A percentile compares a stretch with the other conserved stretches of the same genome.
Conservation (phyloP, 768 basidiomycete species). For the Epithele typhae region DNA sequence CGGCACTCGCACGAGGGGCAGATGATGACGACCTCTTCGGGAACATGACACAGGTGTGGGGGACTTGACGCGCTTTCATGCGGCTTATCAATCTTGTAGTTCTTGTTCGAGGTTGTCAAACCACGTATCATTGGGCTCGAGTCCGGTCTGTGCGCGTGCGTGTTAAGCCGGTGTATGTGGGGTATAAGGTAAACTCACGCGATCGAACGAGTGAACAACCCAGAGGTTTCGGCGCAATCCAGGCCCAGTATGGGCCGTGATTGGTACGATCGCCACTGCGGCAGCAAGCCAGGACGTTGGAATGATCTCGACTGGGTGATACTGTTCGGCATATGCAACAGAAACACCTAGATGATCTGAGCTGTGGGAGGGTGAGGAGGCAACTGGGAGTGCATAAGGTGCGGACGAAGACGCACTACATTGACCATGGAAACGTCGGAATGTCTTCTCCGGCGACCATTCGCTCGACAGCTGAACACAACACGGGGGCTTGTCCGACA, state of each 20-base stretch:
- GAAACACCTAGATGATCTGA: not conserved
- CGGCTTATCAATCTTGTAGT: too few species aligned
- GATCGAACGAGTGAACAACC: too few species aligned
- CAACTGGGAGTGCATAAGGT: not conserved
- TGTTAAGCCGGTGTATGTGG: not conserved
- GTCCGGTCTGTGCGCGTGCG: not conserved
- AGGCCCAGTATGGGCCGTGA: not conserved
- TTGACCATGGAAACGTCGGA: not conserved
- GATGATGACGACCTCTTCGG: too few species aligned
- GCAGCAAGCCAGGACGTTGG: not conserved
- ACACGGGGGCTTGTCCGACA: not conserved
- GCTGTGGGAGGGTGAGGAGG: not conserved
- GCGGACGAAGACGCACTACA: not conserved
- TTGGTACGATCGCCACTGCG: not conserved
- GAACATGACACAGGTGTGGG: too few species aligned
- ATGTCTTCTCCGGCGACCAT: not conserved
- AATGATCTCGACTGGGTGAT: too few species aligned
- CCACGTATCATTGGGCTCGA: not conserved
- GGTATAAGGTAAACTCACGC: not conserved
- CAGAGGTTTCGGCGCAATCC: too few species aligned
- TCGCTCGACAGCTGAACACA: not conserved
- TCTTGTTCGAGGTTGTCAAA: not conserved
- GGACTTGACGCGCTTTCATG: too few species aligned
- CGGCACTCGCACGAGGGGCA: too few species aligned
- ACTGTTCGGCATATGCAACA: too few species aligned